Evolutionary conservation across 1,284 basidiomycete genomes (phyloP).

Genomic region (Leccinum huronense): DNA sequence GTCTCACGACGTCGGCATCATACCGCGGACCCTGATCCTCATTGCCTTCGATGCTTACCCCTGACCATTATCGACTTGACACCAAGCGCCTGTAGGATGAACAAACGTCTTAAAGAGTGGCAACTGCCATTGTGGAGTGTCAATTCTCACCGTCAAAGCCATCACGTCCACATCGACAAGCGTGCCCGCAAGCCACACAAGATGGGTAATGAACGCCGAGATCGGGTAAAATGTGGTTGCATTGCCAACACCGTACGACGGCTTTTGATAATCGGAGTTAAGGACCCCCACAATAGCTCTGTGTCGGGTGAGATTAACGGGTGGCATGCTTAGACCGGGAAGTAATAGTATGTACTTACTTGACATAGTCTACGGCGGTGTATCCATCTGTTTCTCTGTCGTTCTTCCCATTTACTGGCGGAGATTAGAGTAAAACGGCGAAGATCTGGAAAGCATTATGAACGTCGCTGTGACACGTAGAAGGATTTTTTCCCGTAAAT

Average conservation of each 20-base stretch:
- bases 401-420: constrained; percentile 80
- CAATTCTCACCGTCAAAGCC: constrained; percentile 57
- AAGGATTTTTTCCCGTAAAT: constrained; percentile 79
- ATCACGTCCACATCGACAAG: constrained; percentile 60
- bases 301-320: constrained; percentile 14
- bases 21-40: constrained; percentile 42
- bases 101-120: constrained; percentile 11
- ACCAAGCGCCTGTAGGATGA: constrained; percentile 48
- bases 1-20: constrained; percentile 48
- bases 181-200: constrained; percentile 73
- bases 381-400: constrained; percentile 92
- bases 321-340: constrained; percentile 8
- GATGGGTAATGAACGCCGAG: constrained; percentile 79
- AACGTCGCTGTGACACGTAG: constrained; percentile 71
- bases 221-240: constrained; percentile 62
- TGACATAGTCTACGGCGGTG: constrained; percentile 80
- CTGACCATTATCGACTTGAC: constrained; percentile 56
- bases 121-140: neutral
- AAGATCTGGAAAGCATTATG: neutral
- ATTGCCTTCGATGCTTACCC: constrained; percentile 16
- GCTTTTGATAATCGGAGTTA: constrained; percentile 57
- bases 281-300: constrained; percentile 73
- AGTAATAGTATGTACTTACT: constrained; percentile 41
- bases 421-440: constrained; percentile 10
- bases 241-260: constrained; percentile 54